phyloP scores from a whole-genome alignment of 192 early-diverging fungal genomes.

The Coemansia furcata region DNA sequence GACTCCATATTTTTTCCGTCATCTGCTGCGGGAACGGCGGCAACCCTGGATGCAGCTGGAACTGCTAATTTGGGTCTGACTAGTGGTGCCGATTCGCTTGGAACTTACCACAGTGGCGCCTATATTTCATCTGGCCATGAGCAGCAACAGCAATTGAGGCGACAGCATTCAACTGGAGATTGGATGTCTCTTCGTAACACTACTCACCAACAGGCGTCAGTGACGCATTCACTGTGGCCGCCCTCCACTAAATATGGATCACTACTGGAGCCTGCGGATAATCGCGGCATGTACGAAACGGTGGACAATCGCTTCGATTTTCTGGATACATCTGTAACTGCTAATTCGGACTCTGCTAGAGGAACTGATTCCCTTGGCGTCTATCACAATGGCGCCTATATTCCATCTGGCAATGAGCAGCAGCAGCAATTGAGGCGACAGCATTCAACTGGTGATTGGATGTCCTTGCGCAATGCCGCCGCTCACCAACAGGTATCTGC shows the following conservation, averaged over 20 bases:
- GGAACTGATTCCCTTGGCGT: conserved; percentile 10
- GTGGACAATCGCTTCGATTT: neutral
- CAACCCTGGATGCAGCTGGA: neutral
- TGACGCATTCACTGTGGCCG: neutral
- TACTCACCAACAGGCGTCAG: neutral
- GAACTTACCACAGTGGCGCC: conserved; percentile 17
- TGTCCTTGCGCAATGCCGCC: conserved; percentile 13
- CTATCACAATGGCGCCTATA: conserved; percentile 11
- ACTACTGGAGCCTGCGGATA: neutral
- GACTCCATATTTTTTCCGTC: conserved; percentile 45
- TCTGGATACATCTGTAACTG: neutral
- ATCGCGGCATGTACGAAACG: neutral
- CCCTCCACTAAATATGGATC: neutral
- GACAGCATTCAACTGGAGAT: conserved; percentile 45
- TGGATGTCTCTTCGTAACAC: conserved; percentile 25
- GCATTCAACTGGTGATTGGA: conserved; percentile 45
- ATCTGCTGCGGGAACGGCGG: neutral
- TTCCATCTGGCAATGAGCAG: conserved; percentile 2
- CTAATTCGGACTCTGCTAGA: neutral
- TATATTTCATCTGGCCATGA: neutral
- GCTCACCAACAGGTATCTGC: neutral
- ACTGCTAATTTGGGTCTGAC: neutral
- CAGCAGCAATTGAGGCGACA: conserved; percentile 46
- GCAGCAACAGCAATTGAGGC: conserved; percentile 38
- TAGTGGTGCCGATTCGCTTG: conserved; percentile 7